Evolutionary conservation across 2,329 filamentous ascomycete species (phyloP).

Genomic region (Fusarium sororula): DNA sequence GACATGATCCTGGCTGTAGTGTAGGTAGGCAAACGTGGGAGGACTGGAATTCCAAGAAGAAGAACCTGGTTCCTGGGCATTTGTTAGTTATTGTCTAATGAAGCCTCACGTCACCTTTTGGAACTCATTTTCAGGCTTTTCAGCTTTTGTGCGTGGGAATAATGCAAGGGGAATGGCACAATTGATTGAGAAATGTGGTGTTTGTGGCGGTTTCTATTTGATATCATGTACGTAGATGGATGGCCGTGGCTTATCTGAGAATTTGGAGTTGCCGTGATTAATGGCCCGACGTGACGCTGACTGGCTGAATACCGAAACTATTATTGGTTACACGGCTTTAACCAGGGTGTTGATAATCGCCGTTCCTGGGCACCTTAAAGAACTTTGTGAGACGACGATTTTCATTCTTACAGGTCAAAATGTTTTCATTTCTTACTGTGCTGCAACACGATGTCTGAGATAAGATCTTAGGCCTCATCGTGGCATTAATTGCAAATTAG

Average conservation of each 20-base stretch:
- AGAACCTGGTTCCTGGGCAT: neutral
- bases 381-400: neutral
- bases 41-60: neutral
- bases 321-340: constrained; percentile 11
- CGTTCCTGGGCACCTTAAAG: neutral
- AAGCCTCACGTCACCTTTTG: neutral
- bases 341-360: neutral
- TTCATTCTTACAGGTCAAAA: neutral
- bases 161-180: neutral
- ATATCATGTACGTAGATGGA: neutral
- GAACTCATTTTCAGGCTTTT: neutral
- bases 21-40: neutral
- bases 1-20: neutral
- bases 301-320: constrained; percentile 7
- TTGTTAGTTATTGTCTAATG: neutral
- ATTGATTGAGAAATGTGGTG: neutral
- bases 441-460: constrained; percentile 7
- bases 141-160: neutral
- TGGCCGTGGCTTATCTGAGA: constrained; percentile 33
- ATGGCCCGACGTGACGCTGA: constrained; percentile 24
- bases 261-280: constrained; percentile 38
- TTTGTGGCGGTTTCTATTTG: constrained; percentile 20
- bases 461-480: constrained; percentile 11
- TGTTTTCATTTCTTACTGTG: neutral
- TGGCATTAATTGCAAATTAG: neutral